Percentiles rank a stretch among this genome's conserved stretches.
These are phyloP conservation scores for Alternaria burnsii DNA, from an alignment of 2,329 filamentous ascomycete genomes.

Conservation along the genomic window DNA sequence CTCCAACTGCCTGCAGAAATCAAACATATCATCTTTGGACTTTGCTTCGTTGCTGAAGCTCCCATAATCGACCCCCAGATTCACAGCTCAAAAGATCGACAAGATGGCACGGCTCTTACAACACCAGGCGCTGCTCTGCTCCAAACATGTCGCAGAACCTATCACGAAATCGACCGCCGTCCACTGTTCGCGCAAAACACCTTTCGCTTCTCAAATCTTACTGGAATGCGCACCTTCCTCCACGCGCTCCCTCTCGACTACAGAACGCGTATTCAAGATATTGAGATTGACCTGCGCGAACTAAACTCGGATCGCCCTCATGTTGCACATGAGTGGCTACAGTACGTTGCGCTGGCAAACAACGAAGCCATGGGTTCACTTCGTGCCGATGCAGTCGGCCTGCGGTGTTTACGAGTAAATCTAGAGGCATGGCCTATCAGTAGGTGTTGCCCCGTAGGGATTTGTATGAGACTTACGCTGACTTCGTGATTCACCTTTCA, in stretches of 20 bases:
- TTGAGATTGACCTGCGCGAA: conserved; percentile 50
- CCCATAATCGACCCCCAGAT: conserved; percentile 38
- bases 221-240: conserved; percentile 43
- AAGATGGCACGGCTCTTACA: not conserved
- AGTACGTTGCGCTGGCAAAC: conserved; percentile 43
- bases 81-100: not conserved
- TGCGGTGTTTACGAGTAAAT: conserved; percentile 48
- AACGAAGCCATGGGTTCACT: conserved; percentile 32
- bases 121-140: conserved; percentile 41
- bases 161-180: conserved; percentile 44
- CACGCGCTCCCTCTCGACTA: conserved; percentile 27
- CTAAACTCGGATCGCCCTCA: conserved; percentile 36
- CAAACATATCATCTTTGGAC: conserved; percentile 44
- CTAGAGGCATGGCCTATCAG: conserved; percentile 46
- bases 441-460: not conserved
- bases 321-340: conserved; percentile 46
- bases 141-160: conserved; percentile 47
- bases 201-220: conserved; percentile 49
- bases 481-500: not conserved
- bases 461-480: not conserved
- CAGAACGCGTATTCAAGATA: conserved; percentile 35
- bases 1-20: conserved; percentile 46
- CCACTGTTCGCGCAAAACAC: conserved; percentile 45
- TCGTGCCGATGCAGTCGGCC: conserved; percentile 36
- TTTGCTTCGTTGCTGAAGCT: conserved; percentile 35